A percentile compares a stretch with the other conserved stretches of the same genome.
Evolutionary conservation across 768 basidiomycete species (phyloP).

Genomic region (Lyophyllum decastes): DNA sequence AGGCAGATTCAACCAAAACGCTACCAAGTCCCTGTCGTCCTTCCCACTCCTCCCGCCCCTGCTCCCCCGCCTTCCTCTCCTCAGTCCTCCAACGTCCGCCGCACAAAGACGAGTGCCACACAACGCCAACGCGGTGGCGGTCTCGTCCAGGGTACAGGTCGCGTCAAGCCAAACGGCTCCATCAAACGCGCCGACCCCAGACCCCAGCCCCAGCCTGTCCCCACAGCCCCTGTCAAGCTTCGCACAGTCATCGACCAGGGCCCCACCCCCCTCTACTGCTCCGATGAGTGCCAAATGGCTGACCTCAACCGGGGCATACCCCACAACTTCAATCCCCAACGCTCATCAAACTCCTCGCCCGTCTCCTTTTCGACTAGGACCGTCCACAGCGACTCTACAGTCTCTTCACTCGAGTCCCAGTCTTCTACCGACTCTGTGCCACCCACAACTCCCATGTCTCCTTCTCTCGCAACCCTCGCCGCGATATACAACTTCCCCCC

Average conservation of each 20-base stretch:
- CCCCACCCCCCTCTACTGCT: constrained; percentile 84
- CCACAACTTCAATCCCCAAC: constrained; percentile 49
- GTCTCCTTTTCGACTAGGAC: constrained; percentile 25
- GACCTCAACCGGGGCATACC: constrained; percentile 54
- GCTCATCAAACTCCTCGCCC: constrained; percentile 37
- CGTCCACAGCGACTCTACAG: constrained; percentile 43
- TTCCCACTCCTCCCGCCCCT: constrained; percentile 23
- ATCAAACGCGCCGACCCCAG: constrained; percentile 39
- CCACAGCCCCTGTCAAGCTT: constrained; percentile 42
- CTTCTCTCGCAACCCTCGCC: constrained; percentile 33
- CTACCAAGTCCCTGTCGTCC: constrained; percentile 46
- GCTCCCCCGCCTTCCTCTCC: constrained; percentile 32
- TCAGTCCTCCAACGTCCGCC: constrained; percentile 33
- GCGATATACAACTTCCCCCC: constrained; percentile 48
- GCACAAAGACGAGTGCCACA: constrained; percentile 33
- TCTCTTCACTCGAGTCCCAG: constrained; percentile 42
- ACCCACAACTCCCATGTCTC: constrained; percentile 26
- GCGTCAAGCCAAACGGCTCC: constrained; percentile 59
- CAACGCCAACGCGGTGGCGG: constrained; percentile 41
- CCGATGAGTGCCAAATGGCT: constrained; percentile 67
- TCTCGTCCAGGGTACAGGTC: constrained; percentile 67
- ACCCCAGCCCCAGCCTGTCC: constrained; percentile 21
- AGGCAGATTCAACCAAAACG: constrained; percentile 82
- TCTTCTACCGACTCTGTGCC: constrained; percentile 38
- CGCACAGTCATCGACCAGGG: constrained; percentile 78